Evolutionary conservation across 2,329 filamentous ascomycete genomes (phyloP), one percentile per base, ranked within the genome.

Genomic region (Pochonia chlamydosporia): DNA sequence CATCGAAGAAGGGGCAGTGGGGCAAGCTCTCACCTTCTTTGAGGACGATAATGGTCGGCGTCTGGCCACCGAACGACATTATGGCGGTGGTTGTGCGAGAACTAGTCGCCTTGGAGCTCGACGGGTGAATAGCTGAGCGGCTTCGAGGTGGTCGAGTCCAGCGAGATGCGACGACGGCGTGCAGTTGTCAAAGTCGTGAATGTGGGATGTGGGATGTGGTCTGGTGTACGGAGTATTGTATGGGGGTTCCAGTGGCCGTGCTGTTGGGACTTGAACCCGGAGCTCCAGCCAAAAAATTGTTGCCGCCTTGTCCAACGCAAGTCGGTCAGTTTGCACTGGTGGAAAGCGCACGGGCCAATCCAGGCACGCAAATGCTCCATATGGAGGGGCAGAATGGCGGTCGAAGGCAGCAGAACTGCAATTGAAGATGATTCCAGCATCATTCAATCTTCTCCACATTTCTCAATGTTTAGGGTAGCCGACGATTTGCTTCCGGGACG

Each of bases 21-120:
- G 64, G 66, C 63, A 64, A n/a, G 60, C 66, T 78, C 66, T 56
- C 39, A 95, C 91, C 91, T 79, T 96, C 92, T 76, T 93, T 95
- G 65, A 97, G 82, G 76, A 97, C 91, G 71, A 97, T 89, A 69
- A 96, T 96, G 61, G 92, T 96, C 69, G 92, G 92, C 66, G 92
- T 93, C 73, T 96, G 92, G 67, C 91, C 91, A 74, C 89, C 89
- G 76, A 96, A 96, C 68, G 91, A 95, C 91, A 96, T 96, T 58
- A 62, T 76, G 64, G 54, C 50, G 41, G 44, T 44, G 48, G 37
- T 40, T 37, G 44, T 33, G 42, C 24, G 18, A 21, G 25, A 30
- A 23, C 49, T 48, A 39, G 49, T 40, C 45, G 39, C 49, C 23
- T 48, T 37, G 35, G 37, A 46, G 48, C 39, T 54, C 48, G 36